Conservation (phyloP, 23 red algal genomes). For the Gracilaria domingensis region DNA sequence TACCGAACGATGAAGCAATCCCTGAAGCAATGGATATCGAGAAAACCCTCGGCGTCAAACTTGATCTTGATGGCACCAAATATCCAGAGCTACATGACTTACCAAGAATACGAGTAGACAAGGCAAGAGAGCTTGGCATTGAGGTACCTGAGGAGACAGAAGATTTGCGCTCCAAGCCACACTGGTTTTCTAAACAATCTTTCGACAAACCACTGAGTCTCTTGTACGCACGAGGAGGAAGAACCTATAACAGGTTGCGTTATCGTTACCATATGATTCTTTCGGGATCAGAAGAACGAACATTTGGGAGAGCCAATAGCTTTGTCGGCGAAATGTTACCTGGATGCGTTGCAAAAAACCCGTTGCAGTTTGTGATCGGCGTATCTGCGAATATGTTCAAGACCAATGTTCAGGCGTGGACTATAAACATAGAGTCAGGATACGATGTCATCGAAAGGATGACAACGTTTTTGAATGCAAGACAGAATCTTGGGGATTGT, state of each 20-base stretch:
- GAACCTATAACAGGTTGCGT: background rate
- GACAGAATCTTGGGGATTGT: conserved; percentile 7
- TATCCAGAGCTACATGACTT: conserved; percentile 26
- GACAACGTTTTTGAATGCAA: conserved; percentile 19
- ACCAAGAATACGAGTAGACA: conserved; percentile 26
- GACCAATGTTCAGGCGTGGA: conserved; percentile 43
- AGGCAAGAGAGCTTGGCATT: background rate
- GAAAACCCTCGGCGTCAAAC: conserved; percentile 7
- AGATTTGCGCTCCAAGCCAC: conserved; percentile 20
- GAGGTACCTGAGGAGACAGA: background rate
- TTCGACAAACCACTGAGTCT: conserved; percentile 32
- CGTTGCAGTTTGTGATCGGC: conserved; percentile 40
- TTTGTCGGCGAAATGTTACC: conserved; percentile 43
- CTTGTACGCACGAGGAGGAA: conserved; percentile 30
- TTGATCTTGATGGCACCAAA: conserved; percentile 33
- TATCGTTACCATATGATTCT: conserved; percentile 16
- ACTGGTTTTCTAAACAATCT: conserved; percentile 26
- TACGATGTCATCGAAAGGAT: conserved; percentile 40
- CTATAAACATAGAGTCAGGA: conserved; percentile 18
- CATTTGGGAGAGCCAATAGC: conserved; percentile 24
- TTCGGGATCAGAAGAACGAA: conserved; percentile 28
- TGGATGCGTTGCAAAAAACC: conserved; percentile 26
- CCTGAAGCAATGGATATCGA: conserved; percentile 29
- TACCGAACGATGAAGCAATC: conserved; percentile 44
- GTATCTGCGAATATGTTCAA: conserved; percentile 26